Percentiles rank a stretch among this genome's conserved stretches.
phyloP scores from a whole-genome alignment of 2,329 filamentous ascomycete species.

The Sarocladium brachiariae region DNA sequence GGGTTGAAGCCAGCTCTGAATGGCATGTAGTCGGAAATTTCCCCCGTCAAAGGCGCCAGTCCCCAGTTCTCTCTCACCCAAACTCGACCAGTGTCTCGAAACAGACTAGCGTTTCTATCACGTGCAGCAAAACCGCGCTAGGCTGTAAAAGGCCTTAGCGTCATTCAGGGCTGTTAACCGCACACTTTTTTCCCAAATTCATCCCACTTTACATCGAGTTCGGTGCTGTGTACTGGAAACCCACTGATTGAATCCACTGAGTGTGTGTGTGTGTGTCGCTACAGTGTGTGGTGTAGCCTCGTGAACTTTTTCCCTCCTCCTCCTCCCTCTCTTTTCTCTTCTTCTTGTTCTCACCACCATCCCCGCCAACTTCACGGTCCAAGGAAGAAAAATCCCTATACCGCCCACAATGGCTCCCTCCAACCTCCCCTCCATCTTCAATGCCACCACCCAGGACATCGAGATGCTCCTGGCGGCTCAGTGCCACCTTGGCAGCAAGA shows the following conservation, averaged over 20 bases:
- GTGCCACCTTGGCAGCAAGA: slow-evolving; percentile 96
- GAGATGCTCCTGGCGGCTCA: slow-evolving; percentile 98
- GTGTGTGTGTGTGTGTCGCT: slow-evolving; percentile 21
- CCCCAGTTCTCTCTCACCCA: not conserved
- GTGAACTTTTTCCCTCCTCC: slow-evolving; percentile 37
- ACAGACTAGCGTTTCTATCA: slow-evolving; percentile 20
- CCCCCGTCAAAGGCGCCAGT: not conserved
- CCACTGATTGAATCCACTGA: not conserved
- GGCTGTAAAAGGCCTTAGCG: slow-evolving; percentile 18
- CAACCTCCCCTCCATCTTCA: slow-evolving; percentile 92
- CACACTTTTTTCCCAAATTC: slow-evolving; percentile 26
- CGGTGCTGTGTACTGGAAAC: not conserved
- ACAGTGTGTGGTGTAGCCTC: slow-evolving; percentile 21
- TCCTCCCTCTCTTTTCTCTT: slow-evolving; percentile 17
- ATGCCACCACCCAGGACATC: slow-evolving; percentile 96
- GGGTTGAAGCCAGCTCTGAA: slow-evolving; percentile 4
- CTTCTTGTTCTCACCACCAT: slow-evolving; percentile 11
- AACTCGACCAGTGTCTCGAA: slow-evolving; percentile 9
- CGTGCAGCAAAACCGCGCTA: slow-evolving; percentile 27
- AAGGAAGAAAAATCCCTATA: slow-evolving; percentile 27
- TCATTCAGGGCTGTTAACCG: slow-evolving; percentile 29
- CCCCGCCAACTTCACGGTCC: slow-evolving; percentile 12
- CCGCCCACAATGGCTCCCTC: slow-evolving; percentile 82
- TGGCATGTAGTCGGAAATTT: slow-evolving; percentile 13
- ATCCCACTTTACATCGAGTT: not conserved